Base-by-base conservation (phyloP, 768 basidiomycete genomes). In the Collybiopsis confluens region DNA sequence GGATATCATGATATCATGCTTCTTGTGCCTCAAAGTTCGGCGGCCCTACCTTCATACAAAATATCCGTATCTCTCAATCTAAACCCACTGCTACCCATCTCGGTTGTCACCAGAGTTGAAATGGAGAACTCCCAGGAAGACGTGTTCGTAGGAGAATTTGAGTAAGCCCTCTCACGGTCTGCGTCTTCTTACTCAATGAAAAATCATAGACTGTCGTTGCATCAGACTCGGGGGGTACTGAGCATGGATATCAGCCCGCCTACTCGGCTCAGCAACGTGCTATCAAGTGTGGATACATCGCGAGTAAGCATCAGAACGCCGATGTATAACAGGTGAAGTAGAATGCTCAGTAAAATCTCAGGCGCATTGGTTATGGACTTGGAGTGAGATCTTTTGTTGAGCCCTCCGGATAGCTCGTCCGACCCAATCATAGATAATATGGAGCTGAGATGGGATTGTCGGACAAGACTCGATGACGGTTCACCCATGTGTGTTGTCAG, bases 381-480 rank as follows among this genome's bases (percentile, higher is more conserved):
- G 72, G 42, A 33, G 30, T 33, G 30, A 33, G 30, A 6, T 13
- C 13, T 5, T 33, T 5, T 33, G 13, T 33, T 33, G 6, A 33
- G 13, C 30, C 6, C 30, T 5, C 13, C 30, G 5, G 30, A 13
- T 33, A 6, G 13, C 30, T 6, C 13, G 6, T 33, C 13, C 6
- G 13, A 33, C 13, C 30, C 30, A 33, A 6, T 33, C 30, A 13
- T 33, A 33, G 62, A 59, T 16, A 61, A 65, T 13, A 64, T 71
- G n/a, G 57, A 65, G 6, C 52, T 79, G 3, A 72, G 70, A 24
- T 79, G 78, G 78, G 76, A 79, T 54, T 78, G 76, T 58, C 70
- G 73, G 0, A 65, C 66, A 2, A 69, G 64, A 1, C 65, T 77
- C 2, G 74, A 76, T 28, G 76, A 79, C 50, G 77, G 78, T 16